Evolutionary conservation across 352 stramenopile species (phyloP).

Genomic region (Phytophthora pluvialis): DNA sequence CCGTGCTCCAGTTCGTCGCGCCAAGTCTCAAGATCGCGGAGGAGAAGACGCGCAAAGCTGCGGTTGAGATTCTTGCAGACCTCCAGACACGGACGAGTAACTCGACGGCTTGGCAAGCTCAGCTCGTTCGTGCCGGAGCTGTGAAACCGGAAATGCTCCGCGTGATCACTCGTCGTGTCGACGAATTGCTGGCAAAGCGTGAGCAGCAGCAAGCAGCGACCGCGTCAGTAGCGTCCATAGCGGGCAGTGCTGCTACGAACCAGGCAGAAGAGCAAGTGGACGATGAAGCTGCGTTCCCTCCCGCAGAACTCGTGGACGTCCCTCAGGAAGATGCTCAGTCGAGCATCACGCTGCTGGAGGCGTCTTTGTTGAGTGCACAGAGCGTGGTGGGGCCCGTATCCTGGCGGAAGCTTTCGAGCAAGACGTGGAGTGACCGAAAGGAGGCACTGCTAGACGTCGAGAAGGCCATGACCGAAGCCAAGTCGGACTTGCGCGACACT

Average conservation of each 20-base stretch:
- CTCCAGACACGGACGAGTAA: conserved; percentile 44
- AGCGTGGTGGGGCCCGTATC: conserved; percentile 63
- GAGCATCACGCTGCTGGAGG: conserved; percentile 52
- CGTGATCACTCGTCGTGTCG: conserved; percentile 73
- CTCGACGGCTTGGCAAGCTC: conserved; percentile 31
- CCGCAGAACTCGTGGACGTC: conserved; percentile 36
- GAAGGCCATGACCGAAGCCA: conserved; percentile 71
- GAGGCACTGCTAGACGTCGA: conserved; percentile 81
- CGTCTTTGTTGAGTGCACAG: conserved; percentile 44
- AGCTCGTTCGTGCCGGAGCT: conserved; percentile 33
- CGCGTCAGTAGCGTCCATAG: conserved; percentile 25
- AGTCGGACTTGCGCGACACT: conserved; percentile 72
- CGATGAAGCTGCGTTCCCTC: conserved; percentile 39
- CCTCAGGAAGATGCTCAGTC: conserved; percentile 61
- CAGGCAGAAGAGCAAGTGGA: conserved; percentile 51
- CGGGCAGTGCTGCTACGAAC: conserved; percentile 44
- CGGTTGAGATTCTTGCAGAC: conserved; percentile 73
- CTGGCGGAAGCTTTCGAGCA: conserved; percentile 83
- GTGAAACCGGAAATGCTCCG: conserved; percentile 82
- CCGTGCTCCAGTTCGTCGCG: conserved; percentile 72
- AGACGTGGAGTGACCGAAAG: conserved; percentile 86
- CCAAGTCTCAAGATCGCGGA: conserved; percentile 78
- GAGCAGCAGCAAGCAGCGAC: conserved; percentile 43
- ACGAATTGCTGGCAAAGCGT: conserved; percentile 63
- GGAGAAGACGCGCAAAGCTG: conserved; percentile 77